Evolutionary conservation across 2,329 filamentous ascomycete genomes (phyloP).

Genomic region (Ramularia endophylla): DNA sequence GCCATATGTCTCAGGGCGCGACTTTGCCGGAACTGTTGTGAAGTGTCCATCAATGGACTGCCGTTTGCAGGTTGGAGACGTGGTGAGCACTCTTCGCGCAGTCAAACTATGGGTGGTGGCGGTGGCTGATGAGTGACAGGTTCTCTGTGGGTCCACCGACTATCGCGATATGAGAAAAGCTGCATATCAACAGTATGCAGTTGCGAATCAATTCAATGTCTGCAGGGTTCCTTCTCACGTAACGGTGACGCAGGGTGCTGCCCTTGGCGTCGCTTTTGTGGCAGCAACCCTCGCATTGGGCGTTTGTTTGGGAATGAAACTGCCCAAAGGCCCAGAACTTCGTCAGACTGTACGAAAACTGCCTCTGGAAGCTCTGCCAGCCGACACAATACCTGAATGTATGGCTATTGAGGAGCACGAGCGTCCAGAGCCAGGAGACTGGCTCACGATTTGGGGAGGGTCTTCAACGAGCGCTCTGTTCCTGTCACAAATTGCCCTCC

Average conservation of each 20-base stretch:
- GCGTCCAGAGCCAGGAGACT: conserved; percentile 9
- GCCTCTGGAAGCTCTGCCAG: conserved; percentile 13
- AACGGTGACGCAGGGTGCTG: conserved; percentile 32
- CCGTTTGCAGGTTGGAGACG: conserved; percentile 12
- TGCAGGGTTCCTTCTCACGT: conserved; percentile 33
- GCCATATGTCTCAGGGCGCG: conserved; percentile 28
- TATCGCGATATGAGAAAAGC: conserved; percentile 39
- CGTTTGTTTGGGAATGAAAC: conserved; percentile 34
- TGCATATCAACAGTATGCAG: conserved; percentile 39
- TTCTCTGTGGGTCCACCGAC: conserved; percentile 36
- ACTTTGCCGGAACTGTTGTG: conserved; percentile 26
- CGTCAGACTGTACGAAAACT: conserved; percentile 35
- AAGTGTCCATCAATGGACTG: conserved; percentile 39
- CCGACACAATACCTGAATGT: conserved; percentile 23
- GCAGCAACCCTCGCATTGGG: conserved; percentile 41
- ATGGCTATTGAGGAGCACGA: conserved; percentile 25
- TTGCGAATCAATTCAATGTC: conserved; percentile 39
- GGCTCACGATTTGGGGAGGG: conserved; percentile 37
- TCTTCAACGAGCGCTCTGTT: conserved; percentile 40
- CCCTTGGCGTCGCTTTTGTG: conserved; percentile 37
- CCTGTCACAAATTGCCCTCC: conserved; percentile 35
- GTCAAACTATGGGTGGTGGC: too few species aligned
- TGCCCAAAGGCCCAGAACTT: conserved; percentile 10
- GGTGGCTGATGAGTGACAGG: not conserved
- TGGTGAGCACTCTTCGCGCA: conserved; percentile 2